Conservation (phyloP, 352 stramenopile genomes). For the Pythium dissotocum region DNA sequence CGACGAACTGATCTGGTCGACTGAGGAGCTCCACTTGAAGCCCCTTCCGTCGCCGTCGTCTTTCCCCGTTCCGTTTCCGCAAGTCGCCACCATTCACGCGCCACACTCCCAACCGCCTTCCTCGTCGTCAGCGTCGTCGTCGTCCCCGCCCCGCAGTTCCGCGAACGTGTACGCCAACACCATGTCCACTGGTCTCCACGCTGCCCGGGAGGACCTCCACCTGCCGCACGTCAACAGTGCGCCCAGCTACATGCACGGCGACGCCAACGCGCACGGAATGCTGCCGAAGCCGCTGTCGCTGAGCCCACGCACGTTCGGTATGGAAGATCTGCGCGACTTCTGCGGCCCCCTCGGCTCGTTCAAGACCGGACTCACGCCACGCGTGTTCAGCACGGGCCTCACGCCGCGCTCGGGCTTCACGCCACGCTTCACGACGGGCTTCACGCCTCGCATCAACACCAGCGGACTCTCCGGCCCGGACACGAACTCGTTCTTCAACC, state of each 20-base stretch:
- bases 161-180: slow-evolving; percentile 16
- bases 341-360: slow-evolving; percentile 75
- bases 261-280: slow-evolving; percentile 30
- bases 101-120: slow-evolving; percentile 4
- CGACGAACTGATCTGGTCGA: not conserved
- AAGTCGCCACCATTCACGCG: slow-evolving; percentile 21
- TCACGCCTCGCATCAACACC: slow-evolving; percentile 71
- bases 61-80: slow-evolving; percentile 6
- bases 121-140: not conserved
- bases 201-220: slow-evolving; percentile 66
- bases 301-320: slow-evolving; percentile 76
- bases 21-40: not conserved
- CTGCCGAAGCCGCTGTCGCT: slow-evolving; percentile 76
- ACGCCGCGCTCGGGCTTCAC: slow-evolving; percentile 83
- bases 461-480: slow-evolving; percentile 34
- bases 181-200: slow-evolving; percentile 77
- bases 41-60: not conserved
- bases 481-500: slow-evolving; percentile 48
- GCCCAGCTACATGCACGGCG: slow-evolving; percentile 38
- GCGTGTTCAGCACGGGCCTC: slow-evolving; percentile 78
- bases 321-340: slow-evolving; percentile 86
- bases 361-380: slow-evolving; percentile 82
- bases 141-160: not conserved
- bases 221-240: slow-evolving; percentile 43
- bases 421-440: slow-evolving; percentile 75